phyloP scores from a whole-genome alignment of 2,329 filamentous ascomycete species.

The Xylariaceae sp. region DNA sequence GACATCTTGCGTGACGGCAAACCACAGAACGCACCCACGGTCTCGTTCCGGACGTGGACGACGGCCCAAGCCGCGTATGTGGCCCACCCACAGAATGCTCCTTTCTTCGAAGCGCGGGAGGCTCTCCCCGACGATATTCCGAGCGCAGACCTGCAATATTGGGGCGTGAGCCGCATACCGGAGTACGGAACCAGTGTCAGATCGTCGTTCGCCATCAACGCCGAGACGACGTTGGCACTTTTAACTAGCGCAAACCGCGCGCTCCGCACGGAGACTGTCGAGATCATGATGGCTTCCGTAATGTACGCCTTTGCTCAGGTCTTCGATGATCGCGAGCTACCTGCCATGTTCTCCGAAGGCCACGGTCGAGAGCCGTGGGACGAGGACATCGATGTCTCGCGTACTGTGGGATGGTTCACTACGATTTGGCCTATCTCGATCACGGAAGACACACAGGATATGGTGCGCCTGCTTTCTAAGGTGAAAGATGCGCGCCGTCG shows the following conservation, averaged over 20 bases:
- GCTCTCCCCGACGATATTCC: not conserved
- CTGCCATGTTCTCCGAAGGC: slow-evolving; percentile 31
- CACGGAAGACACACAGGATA: not conserved
- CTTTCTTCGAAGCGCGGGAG: not conserved
- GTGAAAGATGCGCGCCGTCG: not conserved
- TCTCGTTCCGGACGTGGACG: slow-evolving; percentile 6
- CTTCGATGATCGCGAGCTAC: slow-evolving; percentile 27
- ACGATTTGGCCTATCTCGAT: slow-evolving; percentile 13
- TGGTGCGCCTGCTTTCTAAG: not conserved
- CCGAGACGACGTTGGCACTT: not conserved
- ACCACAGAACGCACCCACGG: not conserved
- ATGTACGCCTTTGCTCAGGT: slow-evolving; percentile 22
- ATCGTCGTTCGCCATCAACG: not conserved
- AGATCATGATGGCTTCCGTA: slow-evolving; percentile 1
- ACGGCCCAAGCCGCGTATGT: slow-evolving; percentile 4
- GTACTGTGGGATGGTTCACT: slow-evolving; percentile 40
- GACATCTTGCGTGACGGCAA: not conserved
- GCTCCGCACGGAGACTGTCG: not conserved
- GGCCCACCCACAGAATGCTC: too few species aligned
- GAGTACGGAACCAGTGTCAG: not conserved
- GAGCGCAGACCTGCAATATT: not conserved
- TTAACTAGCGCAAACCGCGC: not conserved
- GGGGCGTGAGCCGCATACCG: not conserved
- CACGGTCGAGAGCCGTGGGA: slow-evolving; percentile 34
- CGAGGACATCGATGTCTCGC: slow-evolving; percentile 25